Percentiles rank a stretch among this genome's conserved stretches.
Evolutionary conservation across 2,329 filamentous ascomycete species (phyloP).

Genomic region (Didymella segeticola): DNA sequence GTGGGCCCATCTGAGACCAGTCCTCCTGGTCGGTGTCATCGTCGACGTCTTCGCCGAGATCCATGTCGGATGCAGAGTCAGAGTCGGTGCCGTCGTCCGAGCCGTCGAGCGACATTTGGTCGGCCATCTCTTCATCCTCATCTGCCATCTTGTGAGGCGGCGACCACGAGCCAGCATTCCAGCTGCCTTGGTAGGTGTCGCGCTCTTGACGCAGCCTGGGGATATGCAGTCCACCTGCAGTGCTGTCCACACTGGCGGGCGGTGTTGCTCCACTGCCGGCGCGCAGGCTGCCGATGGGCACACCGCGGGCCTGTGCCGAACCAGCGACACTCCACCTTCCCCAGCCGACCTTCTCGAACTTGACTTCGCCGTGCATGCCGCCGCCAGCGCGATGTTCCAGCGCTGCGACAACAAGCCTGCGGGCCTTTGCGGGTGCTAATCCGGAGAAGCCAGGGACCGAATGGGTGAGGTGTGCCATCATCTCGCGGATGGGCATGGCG

Average conservation of each 20-base stretch:
- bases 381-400: constrained; percentile 77
- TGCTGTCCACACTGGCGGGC: constrained; percentile 56
- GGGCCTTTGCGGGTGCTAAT: constrained; percentile 87
- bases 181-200: constrained; percentile 62
- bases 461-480: constrained; percentile 93
- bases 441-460: constrained; percentile 91
- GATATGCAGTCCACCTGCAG: constrained; percentile 55
- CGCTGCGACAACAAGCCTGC: constrained; percentile 89
- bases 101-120: constrained; percentile 90
- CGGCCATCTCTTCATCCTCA: constrained; percentile 65
- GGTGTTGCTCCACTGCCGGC: constrained; percentile 51
- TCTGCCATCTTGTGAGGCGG: constrained; percentile 50
- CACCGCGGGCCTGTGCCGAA: constrained; percentile 60
- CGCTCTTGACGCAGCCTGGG: constrained; percentile 45
- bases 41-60: constrained; percentile 73
- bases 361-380: constrained; percentile 71
- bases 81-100: constrained; percentile 57
- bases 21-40: constrained; percentile 96
- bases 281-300: constrained; percentile 49
- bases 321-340: constrained; percentile 82
- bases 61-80: constrained; percentile 72
- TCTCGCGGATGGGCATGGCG: constrained; percentile 89
- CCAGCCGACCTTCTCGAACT: constrained; percentile 97
- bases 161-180: constrained; percentile 77
- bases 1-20: constrained; percentile 89